phyloP scores from a whole-genome alignment of 345 rosid genomes.

The Adansonia digitata region DNA sequence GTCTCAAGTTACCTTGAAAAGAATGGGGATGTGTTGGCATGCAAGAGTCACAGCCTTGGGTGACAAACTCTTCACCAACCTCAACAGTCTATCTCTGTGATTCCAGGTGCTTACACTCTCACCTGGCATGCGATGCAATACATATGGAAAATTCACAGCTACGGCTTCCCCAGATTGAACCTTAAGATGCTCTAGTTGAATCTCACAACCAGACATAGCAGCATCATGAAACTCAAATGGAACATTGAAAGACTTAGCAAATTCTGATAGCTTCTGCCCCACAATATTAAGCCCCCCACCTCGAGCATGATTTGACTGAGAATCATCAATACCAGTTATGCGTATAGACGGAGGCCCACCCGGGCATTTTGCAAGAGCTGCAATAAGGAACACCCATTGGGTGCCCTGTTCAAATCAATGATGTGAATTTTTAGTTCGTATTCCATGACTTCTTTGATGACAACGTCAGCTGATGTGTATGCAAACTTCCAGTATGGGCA shows the following conservation, averaged over 20 bases:
- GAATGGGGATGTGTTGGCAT: slow-evolving; percentile 75
- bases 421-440: slow-evolving; percentile 70
- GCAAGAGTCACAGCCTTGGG: slow-evolving; percentile 55
- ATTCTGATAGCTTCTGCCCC: slow-evolving; percentile 43
- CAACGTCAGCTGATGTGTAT: slow-evolving; percentile 65
- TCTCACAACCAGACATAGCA: slow-evolving; percentile 63
- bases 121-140: slow-evolving; percentile 96
- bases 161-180: slow-evolving; percentile 65
- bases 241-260: slow-evolving; percentile 52
- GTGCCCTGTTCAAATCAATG: slow-evolving; percentile 86
- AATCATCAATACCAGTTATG: slow-evolving; percentile 85
- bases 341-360: slow-evolving; percentile 72
- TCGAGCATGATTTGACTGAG: slow-evolving; percentile 83
- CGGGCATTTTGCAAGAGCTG: slow-evolving; percentile 50
- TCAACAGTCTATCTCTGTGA: slow-evolving; percentile 73
- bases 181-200: slow-evolving; percentile 49
- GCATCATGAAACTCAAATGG: slow-evolving; percentile 78
- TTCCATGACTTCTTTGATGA: slow-evolving; percentile 57
- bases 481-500: slow-evolving; percentile 97
- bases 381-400: slow-evolving; percentile 62
- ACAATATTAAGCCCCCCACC: slow-evolving; percentile 83
- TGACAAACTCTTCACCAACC: slow-evolving; percentile 79
- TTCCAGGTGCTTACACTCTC: slow-evolving; percentile 78
- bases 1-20: slow-evolving; percentile 54
- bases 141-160: slow-evolving; percentile 76